Evolutionary conservation across 2,329 filamentous ascomycete species (phyloP), one percentile per base, ranked within the genome.

Genomic region (Nemania sp.): DNA sequence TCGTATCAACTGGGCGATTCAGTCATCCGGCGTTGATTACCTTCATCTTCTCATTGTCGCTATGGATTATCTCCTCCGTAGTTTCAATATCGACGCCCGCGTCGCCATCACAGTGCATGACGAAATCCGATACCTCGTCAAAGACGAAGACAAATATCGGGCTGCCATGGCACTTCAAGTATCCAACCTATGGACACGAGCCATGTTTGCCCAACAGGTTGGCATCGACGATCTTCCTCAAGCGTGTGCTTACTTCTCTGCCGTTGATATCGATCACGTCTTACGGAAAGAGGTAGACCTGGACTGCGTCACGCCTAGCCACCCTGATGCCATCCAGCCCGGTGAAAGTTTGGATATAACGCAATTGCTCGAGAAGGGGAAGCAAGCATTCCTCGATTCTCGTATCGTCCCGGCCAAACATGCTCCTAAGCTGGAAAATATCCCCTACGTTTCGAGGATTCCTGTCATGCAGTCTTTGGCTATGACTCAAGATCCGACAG

Each of bases 1-100:
- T 15, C 87, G 95, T 28, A 97, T 99, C 74, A 99, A 99, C 69
- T 99, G 94, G 94, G 94, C 94, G 3, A 97, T 99, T 63, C 94
- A 99, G 67, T 97, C 92, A 1, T 96, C 90, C 0, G 94, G 95
- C 5, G 93, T 97, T 3, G 95, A 99, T 71, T 99, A 99, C 70
- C 82, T 99, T 2, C 94, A 99, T 67, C 84, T 99, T 4, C 81
- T 99, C 15, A 91, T 99, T 59, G 84, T 97, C 2, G 81, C 86
- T 12, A 99, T 99, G 95, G 92, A 97, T 69, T 96, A 96, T 67
- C 80, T 99, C 3, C 86, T 87, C 48, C 84, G 91, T 2, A 88
- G 87, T 5, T 99, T 89, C 77, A 92, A 90, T 65, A 84, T 99
- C 56, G 73, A 89, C 49, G 91, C 91, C 4, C 89, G 95, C 1